A percentile compares a stretch with the other conserved stretches of the same genome.
phyloP scores from a whole-genome alignment of 805 yeast genomes.

The Candida ascalaphidarum region DNA sequence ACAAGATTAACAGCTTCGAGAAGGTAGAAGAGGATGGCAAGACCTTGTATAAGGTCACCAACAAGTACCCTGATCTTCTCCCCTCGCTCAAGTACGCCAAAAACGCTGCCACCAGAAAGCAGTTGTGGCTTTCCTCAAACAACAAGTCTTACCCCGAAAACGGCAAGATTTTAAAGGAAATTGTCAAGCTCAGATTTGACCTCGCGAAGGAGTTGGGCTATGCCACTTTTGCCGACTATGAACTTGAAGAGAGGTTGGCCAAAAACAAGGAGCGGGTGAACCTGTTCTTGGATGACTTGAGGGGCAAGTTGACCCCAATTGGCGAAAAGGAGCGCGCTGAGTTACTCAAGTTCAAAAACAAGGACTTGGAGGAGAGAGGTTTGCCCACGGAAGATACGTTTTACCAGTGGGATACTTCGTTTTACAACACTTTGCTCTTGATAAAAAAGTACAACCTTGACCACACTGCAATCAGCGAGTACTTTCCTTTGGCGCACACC shows the following conservation, averaged over 20 bases:
- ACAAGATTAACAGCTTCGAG: constrained; percentile 51
- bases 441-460: constrained; percentile 68
- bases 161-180: constrained; percentile 48
- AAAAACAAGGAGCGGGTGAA: constrained; percentile 54
- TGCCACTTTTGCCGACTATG: constrained; percentile 57
- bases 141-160: constrained; percentile 54
- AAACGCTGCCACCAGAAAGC: constrained; percentile 53
- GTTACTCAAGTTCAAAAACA: constrained; percentile 43
- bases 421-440: constrained; percentile 55
- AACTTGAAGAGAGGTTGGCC: constrained; percentile 77
- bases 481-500: constrained; percentile 66
- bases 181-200: constrained; percentile 54
- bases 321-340: constrained; percentile 46
- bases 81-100: constrained; percentile 74
- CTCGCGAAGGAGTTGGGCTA: constrained; percentile 62
- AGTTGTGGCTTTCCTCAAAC: constrained; percentile 60
- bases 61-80: constrained; percentile 71
- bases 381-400: constrained; percentile 26
- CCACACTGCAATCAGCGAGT: constrained; percentile 62
- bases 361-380: constrained; percentile 40
- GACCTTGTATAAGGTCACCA: constrained; percentile 52
- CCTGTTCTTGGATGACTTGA: constrained; percentile 55
- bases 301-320: constrained; percentile 46
- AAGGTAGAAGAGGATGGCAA: constrained; percentile 33
- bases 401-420: constrained; percentile 71